A percentile compares a stretch with the other conserved stretches of the same genome.
phyloP scores from a whole-genome alignment of 2,329 filamentous ascomycete species.

The Tolypocladium inflatum region DNA sequence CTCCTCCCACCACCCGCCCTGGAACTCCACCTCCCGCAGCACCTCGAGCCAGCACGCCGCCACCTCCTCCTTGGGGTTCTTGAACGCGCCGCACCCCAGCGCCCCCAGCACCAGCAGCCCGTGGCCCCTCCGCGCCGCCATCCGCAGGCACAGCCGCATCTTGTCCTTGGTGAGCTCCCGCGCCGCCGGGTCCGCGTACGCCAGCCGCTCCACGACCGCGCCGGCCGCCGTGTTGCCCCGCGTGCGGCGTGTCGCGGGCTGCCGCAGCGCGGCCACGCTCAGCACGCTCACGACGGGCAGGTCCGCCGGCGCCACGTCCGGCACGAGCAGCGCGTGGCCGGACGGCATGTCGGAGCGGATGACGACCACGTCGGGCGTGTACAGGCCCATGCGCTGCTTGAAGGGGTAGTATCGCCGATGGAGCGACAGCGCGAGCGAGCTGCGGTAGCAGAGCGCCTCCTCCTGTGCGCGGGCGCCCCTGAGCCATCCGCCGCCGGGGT shows the following conservation, averaged over 20 bases:
- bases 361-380: slow-evolving; percentile 50
- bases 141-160: slow-evolving; percentile 50
- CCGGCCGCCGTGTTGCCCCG: slow-evolving; percentile 8
- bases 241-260: slow-evolving; percentile 22
- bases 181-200: slow-evolving; percentile 32
- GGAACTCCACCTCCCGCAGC: slow-evolving; percentile 50
- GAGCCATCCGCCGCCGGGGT: slow-evolving; percentile 54
- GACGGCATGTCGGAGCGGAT: slow-evolving; percentile 40
- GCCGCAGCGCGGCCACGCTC: slow-evolving; percentile 46
- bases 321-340: slow-evolving; percentile 35
- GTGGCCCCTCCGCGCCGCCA: slow-evolving; percentile 48
- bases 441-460: slow-evolving; percentile 58
- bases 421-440: slow-evolving; percentile 40
- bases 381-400: slow-evolving; percentile 39
- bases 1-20: slow-evolving; percentile 52
- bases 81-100: slow-evolving; percentile 59
- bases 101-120: slow-evolving; percentile 56
- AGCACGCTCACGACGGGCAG: slow-evolving; percentile 49
- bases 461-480: slow-evolving; percentile 57
- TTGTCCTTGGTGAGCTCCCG: slow-evolving; percentile 50
- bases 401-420: slow-evolving; percentile 43
- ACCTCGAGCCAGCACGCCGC: slow-evolving; percentile 54
- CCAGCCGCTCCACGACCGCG: slow-evolving; percentile 14
- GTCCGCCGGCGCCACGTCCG: slow-evolving; percentile 16
- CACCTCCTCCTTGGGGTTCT: slow-evolving; percentile 51